These are phyloP conservation scores for Ganoderma leucocontextum DNA, from an alignment of 1,284 basidiomycete genomes.

Conservation along the genomic window DNA sequence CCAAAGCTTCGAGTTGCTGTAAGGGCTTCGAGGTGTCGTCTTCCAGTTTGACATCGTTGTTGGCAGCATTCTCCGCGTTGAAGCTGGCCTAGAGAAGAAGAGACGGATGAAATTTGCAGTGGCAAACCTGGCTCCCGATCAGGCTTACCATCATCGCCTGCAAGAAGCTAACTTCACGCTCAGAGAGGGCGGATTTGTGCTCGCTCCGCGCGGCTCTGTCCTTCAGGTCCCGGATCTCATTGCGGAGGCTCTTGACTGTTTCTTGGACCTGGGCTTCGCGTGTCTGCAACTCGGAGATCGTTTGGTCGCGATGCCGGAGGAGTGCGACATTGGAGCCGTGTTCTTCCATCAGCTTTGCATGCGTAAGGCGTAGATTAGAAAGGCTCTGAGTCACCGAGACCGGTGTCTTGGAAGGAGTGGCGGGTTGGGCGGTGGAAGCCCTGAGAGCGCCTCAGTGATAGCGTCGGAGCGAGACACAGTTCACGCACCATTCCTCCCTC, in stretches of 20 bases:
- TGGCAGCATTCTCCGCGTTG: constrained; percentile 57
- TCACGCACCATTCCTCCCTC: constrained; percentile 59
- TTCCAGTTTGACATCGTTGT: constrained; percentile 42
- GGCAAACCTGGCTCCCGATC: constrained; percentile 1
- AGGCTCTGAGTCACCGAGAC: constrained; percentile 62
- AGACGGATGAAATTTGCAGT: neutral
- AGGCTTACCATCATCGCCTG: constrained; percentile 66
- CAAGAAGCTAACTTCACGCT: constrained; percentile 69
- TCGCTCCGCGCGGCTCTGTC: constrained; percentile 56
- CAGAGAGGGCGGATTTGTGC: constrained; percentile 54
- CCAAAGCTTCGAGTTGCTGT: constrained; percentile 63
- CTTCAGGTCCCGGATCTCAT: constrained; percentile 49
- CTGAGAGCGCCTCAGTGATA: constrained; percentile 37
- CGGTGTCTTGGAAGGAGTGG: constrained; percentile 54
- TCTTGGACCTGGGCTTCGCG: constrained; percentile 47
- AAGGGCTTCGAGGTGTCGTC: constrained; percentile 53
- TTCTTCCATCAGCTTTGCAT: constrained; percentile 70
- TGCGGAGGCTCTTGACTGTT: constrained; percentile 46
- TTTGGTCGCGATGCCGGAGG: constrained; percentile 58
- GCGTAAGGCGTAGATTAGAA: constrained; percentile 62
- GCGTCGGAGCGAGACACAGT: neutral
- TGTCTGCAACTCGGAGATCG: constrained; percentile 51
- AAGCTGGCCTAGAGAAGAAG: constrained; percentile 59
- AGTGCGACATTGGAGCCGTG: constrained; percentile 63
- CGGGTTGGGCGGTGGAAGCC: constrained; percentile 47